Evolutionary conservation across 2,329 filamentous ascomycete species (phyloP).

Genomic region (Colletotrichum destructivum): DNA sequence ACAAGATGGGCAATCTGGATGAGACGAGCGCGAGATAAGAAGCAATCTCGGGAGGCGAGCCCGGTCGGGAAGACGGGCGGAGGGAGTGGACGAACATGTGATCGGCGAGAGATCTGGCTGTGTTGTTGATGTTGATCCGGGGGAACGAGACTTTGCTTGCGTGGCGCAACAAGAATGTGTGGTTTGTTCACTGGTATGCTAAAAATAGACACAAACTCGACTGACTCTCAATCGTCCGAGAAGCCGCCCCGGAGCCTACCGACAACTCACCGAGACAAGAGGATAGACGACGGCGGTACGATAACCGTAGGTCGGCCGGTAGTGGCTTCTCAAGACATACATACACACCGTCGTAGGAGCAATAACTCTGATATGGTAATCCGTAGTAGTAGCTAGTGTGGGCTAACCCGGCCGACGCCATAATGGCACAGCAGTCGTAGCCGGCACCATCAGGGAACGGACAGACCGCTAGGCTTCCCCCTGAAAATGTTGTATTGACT

Average conservation of each 20-base stretch:
- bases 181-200: not conserved
- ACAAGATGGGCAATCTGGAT: not conserved
- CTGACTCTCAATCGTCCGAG: not conserved
- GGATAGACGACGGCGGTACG: not conserved
- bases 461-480: not conserved
- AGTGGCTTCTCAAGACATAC: not conserved
- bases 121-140: conserved; percentile 18
- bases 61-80: not conserved
- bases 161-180: conserved; percentile 12
- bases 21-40: not conserved
- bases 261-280: conserved; percentile 5
- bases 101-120: conserved; percentile 9
- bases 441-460: not conserved
- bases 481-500: conserved; percentile 3
- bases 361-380: not conserved
- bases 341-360: not conserved
- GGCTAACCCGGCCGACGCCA: not conserved
- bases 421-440: not conserved
- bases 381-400: not conserved
- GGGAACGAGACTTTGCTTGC: not conserved
- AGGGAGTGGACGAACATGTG: conserved; percentile 16
- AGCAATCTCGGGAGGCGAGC: conserved; percentile 22
- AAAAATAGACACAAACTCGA: conserved; percentile 19
- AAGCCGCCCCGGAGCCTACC: not conserved
- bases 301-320: no score